Evolutionary conservation across 768 basidiomycete genomes (phyloP), one percentile per base, ranked within the genome.

Genomic region (Thelephora aurantiotincta): DNA sequence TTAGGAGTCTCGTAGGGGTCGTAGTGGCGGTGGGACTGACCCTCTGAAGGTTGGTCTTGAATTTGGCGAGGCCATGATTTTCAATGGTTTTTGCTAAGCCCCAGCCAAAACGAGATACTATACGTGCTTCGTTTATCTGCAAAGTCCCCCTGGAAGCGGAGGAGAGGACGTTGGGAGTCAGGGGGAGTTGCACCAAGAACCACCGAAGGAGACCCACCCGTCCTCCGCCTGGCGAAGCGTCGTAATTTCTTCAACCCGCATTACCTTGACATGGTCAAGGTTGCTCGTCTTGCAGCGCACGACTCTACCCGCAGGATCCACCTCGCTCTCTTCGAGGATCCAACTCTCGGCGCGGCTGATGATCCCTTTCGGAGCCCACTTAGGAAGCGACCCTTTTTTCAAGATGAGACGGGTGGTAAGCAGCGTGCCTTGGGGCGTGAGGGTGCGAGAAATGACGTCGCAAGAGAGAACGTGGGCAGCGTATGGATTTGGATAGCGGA

Each of bases 401-500:
- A 94, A 72, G 55, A 98, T 89, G 53, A 98, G 82, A 18, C 93
- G 78, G 1, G 84, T 91, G 9, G 93, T 96, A 48, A 80, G 63
- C 16, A 97, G 72, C 13, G 82, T 75, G 35, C 91, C 91, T 2
- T 73, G 65, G 11, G 80, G 70, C 1, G 86, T 80, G 54, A 85
- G 69, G 16, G 66, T 71, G 54, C 93, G 85, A 47, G 87, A 85
- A 54, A 98, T 79, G 58, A 97, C 91, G 68, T 97, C 93, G 72
- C 90, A 93, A 3, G 92, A 92, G 54, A 93, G 66, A 62, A 98
- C 83, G 67, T 98, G 93, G 34, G 85, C 71, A 5, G 93, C 88
- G 58, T 89, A 90, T 44, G 93, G 91, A 61, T 96, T 97, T 3
- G 93, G 93, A 65, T 96, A 98, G 52, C 93, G 84, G 50, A 96